Evolutionary conservation across 1,139 yeast genomes (phyloP).

Genomic region (Debaryomyces psychrophilus): DNA sequence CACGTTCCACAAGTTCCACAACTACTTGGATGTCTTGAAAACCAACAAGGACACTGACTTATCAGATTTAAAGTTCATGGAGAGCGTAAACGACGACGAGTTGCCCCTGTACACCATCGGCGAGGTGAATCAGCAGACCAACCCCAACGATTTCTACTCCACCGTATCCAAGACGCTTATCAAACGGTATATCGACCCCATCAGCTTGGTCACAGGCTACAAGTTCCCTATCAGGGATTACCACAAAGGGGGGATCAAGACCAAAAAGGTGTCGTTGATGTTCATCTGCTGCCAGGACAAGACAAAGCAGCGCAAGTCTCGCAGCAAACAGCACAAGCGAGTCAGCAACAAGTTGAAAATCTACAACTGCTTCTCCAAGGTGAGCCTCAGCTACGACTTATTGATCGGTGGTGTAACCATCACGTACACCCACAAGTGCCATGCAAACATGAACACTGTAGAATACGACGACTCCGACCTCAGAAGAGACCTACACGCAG

Average conservation of each 20-base stretch:
- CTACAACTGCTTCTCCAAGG: conserved; percentile 39
- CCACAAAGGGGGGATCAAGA: conserved; percentile 42
- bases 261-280: conserved; percentile 42
- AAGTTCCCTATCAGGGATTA: conserved; percentile 45
- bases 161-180: conserved; percentile 32
- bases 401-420: conserved; percentile 34
- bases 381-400: conserved; percentile 37
- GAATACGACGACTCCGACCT: conserved; percentile 3
- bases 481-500: background rate
- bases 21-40: conserved; percentile 23
- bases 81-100: conserved; percentile 22
- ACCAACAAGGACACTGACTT: conserved; percentile 36
- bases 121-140: conserved; percentile 16
- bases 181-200: conserved; percentile 36
- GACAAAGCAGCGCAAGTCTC: conserved; percentile 38
- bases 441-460: conserved; percentile 14
- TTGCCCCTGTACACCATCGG: conserved; percentile 24
- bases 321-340: conserved; percentile 37
- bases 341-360: conserved; percentile 39
- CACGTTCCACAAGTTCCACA: conserved; percentile 10
- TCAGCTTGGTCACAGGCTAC: conserved; percentile 40
- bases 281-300: conserved; percentile 47
- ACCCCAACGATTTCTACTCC: conserved; percentile 30
- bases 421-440: conserved; percentile 38
- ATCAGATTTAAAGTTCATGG: conserved; percentile 28